Conservation (phyloP, 257 asterid genomes). For the Asclepias syriaca region DNA sequence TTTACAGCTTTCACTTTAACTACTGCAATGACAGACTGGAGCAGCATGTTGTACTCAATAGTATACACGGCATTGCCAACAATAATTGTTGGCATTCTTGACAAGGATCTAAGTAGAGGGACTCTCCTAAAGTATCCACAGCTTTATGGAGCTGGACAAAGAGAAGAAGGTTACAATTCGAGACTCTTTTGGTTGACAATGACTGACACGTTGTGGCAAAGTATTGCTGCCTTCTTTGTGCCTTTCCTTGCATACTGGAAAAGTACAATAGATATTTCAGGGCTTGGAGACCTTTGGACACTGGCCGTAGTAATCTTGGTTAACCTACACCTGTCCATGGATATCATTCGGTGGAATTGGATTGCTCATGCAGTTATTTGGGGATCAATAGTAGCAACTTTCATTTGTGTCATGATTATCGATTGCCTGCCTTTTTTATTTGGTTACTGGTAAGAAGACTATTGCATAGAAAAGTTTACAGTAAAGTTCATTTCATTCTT, state of each 20-base stretch:
- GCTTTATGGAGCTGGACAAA: conserved; percentile 85
- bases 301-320: conserved; percentile 81
- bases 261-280: conserved; percentile 60
- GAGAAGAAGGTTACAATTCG: conserved; percentile 72
- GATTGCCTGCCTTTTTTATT: conserved; percentile 62
- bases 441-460: conserved; percentile 77
- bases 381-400: conserved; percentile 89
- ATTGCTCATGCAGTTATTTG: conserved; percentile 74
- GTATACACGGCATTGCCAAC: conserved; percentile 85
- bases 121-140: conserved; percentile 75
- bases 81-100: conserved; percentile 73
- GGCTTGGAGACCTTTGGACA: conserved; percentile 92
- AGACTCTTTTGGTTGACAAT: conserved; percentile 75
- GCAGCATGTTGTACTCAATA: conserved; percentile 85
- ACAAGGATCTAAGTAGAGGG: conserved; percentile 74
- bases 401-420: conserved; percentile 64
- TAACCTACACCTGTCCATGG: conserved; percentile 90
- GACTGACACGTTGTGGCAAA: conserved; percentile 89
- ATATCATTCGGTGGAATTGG: conserved; percentile 83
- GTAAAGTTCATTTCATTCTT: background rate
- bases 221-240: conserved; percentile 58
- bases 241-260: conserved; percentile 78
- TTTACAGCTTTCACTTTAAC: conserved; percentile 80
- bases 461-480: background rate
- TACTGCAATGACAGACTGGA: conserved; percentile 94